These are phyloP conservation scores for Lablab purpureus DNA, from an alignment of 306 rosid species.

Conservation along the genomic window DNA sequence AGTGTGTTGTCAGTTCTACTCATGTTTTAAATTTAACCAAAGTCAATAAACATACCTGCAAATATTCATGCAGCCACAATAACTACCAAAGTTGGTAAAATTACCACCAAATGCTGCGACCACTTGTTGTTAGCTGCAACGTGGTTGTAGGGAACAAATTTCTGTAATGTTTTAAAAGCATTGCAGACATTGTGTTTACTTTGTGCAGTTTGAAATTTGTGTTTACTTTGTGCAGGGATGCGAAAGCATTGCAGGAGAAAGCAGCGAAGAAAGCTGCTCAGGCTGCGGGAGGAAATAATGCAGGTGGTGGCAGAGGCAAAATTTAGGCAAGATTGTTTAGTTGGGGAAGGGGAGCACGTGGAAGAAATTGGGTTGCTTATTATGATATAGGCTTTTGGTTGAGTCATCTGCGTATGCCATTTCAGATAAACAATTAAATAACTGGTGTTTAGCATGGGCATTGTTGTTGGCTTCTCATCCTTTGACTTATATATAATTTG, in stretches of 20 bases:
- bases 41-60: not conserved
- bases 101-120: not conserved
- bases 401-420: slow-evolving; percentile 39
- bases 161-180: no score
- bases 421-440: not conserved
- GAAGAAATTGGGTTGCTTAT: slow-evolving; percentile 32
- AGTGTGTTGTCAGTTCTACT: not conserved
- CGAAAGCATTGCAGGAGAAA: slow-evolving; percentile 75
- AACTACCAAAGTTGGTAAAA: not conserved
- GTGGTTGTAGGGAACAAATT: not conserved
- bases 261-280: slow-evolving; percentile 63
- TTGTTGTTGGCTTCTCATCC: slow-evolving; percentile 50
- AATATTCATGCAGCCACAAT: not conserved
- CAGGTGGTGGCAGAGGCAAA: slow-evolving; percentile 52
- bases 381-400: slow-evolving; percentile 45
- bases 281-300: slow-evolving; percentile 54
- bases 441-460: slow-evolving; percentile 21
- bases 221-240: slow-evolving; percentile 55
- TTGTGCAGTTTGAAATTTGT: no score
- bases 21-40: no score
- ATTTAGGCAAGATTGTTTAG: slow-evolving; percentile 34
- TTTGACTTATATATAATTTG: slow-evolving; percentile 34
- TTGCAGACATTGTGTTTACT: no score
- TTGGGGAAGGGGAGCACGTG: not conserved
- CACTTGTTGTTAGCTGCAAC: no score